Evolutionary conservation across 2,329 filamentous ascomycete species (phyloP), one percentile per base, ranked within the genome.

Genomic region (Colletotrichum eremochloae): DNA sequence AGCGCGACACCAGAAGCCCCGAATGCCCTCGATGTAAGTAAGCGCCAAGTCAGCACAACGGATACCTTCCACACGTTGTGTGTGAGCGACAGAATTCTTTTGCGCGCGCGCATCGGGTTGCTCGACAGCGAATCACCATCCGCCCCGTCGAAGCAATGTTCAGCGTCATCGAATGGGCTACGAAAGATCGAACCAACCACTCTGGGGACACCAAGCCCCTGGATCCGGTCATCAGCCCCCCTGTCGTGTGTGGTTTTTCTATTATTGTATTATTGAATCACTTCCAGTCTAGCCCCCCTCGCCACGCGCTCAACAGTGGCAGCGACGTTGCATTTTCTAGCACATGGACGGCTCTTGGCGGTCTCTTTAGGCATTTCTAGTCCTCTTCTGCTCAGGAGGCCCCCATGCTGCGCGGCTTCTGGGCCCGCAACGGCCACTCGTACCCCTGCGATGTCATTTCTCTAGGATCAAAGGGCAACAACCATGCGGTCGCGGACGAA

Each of bases 371-470:
- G 60, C 66, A 69, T 63, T 63, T 50, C 20, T 50, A 38, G 33
- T 55, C 55, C 69, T 64, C 55, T 29, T 64, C 38, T 52, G 52
- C 44, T 38, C 52, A 68, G 58, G 44, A 52, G n/a, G 53, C 48
- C 68, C 40, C 40, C 66, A 53, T 20, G 61, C 38, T 55, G 63
- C 18, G 33, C 44, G 29, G 58, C 38, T 68, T 58, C 57, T 57
- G 33, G 60, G 68, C 65, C 48, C n/a, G 63, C 67, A 36, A 48
- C 44, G 36, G 14, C 57, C 64, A 65, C 46, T 62, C 60, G 31
- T 52, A 62, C 67, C 69, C 65, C 31, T 61, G 65, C 52, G 42
- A 71, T 72, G 70, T 65, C 70, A 69, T 72, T 69, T 72, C 69
- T 64, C 66, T 40, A 15, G 46, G 38, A 36, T 38, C 69, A 18